Evolutionary conservation across 306 rosid species (phyloP), one percentile per base, ranked within the genome.

Genomic region (Inga oerstediana): DNA sequence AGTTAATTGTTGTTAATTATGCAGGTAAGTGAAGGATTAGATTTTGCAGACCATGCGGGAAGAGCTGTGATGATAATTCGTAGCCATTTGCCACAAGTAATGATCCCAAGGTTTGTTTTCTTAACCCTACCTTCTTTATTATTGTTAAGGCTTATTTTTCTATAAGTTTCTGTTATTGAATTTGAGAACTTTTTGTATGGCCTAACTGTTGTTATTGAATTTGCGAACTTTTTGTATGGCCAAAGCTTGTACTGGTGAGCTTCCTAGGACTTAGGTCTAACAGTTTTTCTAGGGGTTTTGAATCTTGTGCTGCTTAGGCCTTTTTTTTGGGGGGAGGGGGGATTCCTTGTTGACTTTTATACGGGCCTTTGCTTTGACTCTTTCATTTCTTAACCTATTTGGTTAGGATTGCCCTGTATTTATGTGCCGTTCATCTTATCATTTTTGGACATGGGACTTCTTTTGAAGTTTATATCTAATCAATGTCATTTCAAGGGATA

Each of bases 41-140:
- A 95, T 92, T 95, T 95, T 87, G 98, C 98, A 2, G 98, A 95
- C 84, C 97, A 91, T 43, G 97, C 98, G 72, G 98, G 98, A 81
- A 89, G 98, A 88, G 98, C 98, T 86, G 98, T 95, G 56, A 88
- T 93, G 83, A 77, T 95, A 85, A 95, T 98, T 83, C 98, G 98
- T 65, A 72, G 90, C 98, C 98, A 77, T 95, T 84, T 90, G 93
- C 98, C 76, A 88, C 98, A 65, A 46, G 80, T 86, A 93, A 86
- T 76, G 98, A 95, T 87, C 91, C 97, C 74, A 95, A 95, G 98
- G 98, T 95, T 76, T 84, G 86, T 84, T 72, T 32, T 44, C 10
- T 10, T n/a, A 72, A 82, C 43, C 77, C 24, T 45, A 1, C 59
- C 35, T 5, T 61, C 74, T 27, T n/a, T 74, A 35, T 17, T 69